Percentiles rank a stretch among this genome's conserved stretches.
Conservation (phyloP, 345 rosid species). For the Salix brachista region DNA sequence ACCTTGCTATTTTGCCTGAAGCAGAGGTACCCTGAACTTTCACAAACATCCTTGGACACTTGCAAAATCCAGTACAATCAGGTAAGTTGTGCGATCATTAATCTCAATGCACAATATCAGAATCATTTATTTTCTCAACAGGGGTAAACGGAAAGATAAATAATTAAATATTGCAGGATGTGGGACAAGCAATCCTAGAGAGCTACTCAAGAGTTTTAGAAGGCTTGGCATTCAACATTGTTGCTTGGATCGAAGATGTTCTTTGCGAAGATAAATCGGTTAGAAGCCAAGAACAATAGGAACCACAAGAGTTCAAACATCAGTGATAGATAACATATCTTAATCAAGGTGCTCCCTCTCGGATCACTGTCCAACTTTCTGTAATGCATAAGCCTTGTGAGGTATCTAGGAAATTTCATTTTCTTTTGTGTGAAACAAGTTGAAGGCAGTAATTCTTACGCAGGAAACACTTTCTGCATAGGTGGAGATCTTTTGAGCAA, state of each 20-base stretch:
- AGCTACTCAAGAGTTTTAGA: constrained; percentile 90
- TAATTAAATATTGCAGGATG: constrained; percentile 56
- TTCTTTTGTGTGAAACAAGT: neutral
- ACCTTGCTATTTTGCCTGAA: constrained; percentile 74
- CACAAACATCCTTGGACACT: constrained; percentile 88
- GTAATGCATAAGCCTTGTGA: neutral
- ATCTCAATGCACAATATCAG: neutral
- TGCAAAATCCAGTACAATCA: constrained; percentile 84
- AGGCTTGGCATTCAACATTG: constrained; percentile 84
- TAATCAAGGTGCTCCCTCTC: constrained; percentile 5
- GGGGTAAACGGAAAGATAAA: neutral
- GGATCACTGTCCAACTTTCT: neutral
- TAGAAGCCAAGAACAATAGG: constrained; percentile 41
- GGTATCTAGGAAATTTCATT: neutral
- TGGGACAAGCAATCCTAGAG: constrained; percentile 81
- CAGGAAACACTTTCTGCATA: neutral
- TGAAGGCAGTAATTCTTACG: neutral
- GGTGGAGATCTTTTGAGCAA: constrained; percentile 1
- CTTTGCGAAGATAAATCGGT: constrained; percentile 50
- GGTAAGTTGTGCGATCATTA: constrained; percentile 32
- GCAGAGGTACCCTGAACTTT: constrained; percentile 79
- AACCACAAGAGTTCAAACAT: neutral
- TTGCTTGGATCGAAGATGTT: constrained; percentile 91
- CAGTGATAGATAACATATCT: constrained; percentile 5
- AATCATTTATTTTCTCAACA: neutral